These are phyloP conservation scores for Biscogniauxia marginata DNA, from an alignment of 2,329 filamentous ascomycete genomes.

Conservation along the genomic window DNA sequence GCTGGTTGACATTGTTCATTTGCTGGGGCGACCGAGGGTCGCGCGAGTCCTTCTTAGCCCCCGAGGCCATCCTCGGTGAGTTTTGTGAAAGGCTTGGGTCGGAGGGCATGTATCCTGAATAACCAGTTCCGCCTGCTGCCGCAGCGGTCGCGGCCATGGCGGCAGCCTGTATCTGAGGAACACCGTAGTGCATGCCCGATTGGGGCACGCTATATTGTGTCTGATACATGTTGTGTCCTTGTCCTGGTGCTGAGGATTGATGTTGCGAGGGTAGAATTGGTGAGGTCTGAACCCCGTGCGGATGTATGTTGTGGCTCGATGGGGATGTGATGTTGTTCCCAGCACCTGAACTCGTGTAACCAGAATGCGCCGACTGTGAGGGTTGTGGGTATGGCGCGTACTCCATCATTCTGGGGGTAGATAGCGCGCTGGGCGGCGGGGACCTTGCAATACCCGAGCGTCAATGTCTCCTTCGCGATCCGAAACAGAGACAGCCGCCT, in stretches of 20 bases:
- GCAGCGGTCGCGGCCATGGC: constrained; percentile 91
- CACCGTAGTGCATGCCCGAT: constrained; percentile 77
- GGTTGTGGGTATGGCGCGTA: constrained; percentile 72
- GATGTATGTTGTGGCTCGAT: constrained; percentile 66
- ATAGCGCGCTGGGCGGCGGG: constrained; percentile 27
- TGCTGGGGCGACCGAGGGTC: constrained; percentile 75
- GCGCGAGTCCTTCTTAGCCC: constrained; percentile 68
- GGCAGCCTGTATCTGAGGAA: constrained; percentile 81
- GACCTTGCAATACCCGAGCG: constrained; percentile 31
- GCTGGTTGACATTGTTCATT: constrained; percentile 61
- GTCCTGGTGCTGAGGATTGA: constrained; percentile 62
- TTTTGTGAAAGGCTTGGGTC: constrained; percentile 67
- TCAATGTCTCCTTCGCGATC: constrained; percentile 32
- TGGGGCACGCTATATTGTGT: constrained; percentile 73
- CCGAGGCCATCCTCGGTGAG: constrained; percentile 71
- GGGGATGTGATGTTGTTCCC: constrained; percentile 69
- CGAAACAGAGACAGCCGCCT: constrained; percentile 25
- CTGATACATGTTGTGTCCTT: constrained; percentile 76
- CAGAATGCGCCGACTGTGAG: constrained; percentile 63
- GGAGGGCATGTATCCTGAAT: constrained; percentile 69
- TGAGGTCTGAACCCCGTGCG: constrained; percentile 69
- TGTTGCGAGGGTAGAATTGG: constrained; percentile 79
- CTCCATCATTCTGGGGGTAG: constrained; percentile 60
- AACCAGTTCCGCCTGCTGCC: constrained; percentile 70
- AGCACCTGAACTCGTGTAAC: constrained; percentile 59